Evolutionary conservation across 306 rosid genomes (phyloP), one percentile per base, ranked within the genome.

Genomic region (Corylus heterophylla): DNA sequence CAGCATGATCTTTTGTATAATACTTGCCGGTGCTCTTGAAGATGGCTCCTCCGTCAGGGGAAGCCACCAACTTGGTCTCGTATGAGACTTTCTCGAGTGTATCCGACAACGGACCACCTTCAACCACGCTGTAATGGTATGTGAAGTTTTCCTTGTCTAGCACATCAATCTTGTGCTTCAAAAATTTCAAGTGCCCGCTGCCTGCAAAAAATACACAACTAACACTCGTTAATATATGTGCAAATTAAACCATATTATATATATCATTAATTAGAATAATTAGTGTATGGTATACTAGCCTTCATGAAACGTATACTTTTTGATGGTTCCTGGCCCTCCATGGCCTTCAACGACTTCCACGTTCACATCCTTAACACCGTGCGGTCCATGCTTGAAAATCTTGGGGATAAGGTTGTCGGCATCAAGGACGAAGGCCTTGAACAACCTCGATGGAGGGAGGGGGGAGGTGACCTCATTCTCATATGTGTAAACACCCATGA

Each of bases 301-400:
- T 49, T 80, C 81, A 8, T 69, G 16, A 1, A 83, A 11, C 1
- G 81, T 62, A 27, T 81, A 3, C 56, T 88, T 88, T 73, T 83
- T 85, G 75, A 85, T 22, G 63, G 87, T 85, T 47, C 91, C 87
- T 2, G 79, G 83, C 0, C 89, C 86, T 17, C 91, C 89, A 47
- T 70, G 63, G 80, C 91, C 89, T 78, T 83, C 82, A 54, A 88
- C 9, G 42, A 58, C 31, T 59, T 85, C 88, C 72, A 79, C 20
- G 47, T 54, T 66, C 68, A 79, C 20, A 27, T 54, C 56, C 25
- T 85, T 76, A 55, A 74, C n/a, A 12, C 18, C 8, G 0, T 55
- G 35, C 35, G 35, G 35, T 31, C 35, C 35, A 31, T 31, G 48
- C 0, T 64, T 50, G n/a, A 70, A 25, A 3, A 58, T 58, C 82